A percentile compares a stretch with the other conserved stretches of the same genome.
Evolutionary conservation across 139 green algal genomes (phyloP).

Genomic region (Chlamydomonas sp.): DNA sequence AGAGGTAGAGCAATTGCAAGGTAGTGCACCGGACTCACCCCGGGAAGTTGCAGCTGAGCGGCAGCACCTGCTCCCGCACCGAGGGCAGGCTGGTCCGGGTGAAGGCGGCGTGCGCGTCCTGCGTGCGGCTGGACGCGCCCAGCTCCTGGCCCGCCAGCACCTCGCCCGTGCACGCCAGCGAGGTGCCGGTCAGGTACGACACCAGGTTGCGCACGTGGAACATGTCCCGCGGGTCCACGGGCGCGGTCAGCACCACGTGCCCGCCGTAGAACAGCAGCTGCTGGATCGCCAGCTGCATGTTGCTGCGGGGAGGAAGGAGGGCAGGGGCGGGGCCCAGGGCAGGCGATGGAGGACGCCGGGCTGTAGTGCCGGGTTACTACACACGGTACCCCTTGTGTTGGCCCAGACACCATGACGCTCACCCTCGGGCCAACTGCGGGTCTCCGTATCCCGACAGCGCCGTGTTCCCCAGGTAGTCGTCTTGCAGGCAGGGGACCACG

Average conservation of each 20-base stretch:
- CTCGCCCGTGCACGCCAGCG: neutral
- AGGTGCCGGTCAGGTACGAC: neutral
- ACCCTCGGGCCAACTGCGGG: too few relatives aligned
- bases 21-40: neutral
- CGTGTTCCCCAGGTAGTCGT: too few relatives aligned
- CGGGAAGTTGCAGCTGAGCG: slow-evolving; percentile 19
- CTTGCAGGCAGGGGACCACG: too few relatives aligned
- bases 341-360: too few relatives aligned
- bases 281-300: neutral
- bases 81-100: neutral
- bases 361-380: too few relatives aligned
- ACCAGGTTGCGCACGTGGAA: neutral
- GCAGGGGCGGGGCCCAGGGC: too few relatives aligned
- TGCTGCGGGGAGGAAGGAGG: neutral
- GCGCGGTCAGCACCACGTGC: neutral
- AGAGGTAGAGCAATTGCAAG: neutral
- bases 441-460: too few relatives aligned
- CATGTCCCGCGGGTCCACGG: neutral
- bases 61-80: neutral
- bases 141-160: neutral
- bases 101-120: neutral
- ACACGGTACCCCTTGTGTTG: too few relatives aligned
- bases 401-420: too few relatives aligned
- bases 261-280: slow-evolving; percentile 3
- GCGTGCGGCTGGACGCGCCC: neutral